A percentile compares a stretch with the other conserved stretches of the same genome.
These are phyloP conservation scores for Fusarium acutatum DNA, from an alignment of 2,329 filamentous ascomycete species.

Conservation along the genomic window DNA sequence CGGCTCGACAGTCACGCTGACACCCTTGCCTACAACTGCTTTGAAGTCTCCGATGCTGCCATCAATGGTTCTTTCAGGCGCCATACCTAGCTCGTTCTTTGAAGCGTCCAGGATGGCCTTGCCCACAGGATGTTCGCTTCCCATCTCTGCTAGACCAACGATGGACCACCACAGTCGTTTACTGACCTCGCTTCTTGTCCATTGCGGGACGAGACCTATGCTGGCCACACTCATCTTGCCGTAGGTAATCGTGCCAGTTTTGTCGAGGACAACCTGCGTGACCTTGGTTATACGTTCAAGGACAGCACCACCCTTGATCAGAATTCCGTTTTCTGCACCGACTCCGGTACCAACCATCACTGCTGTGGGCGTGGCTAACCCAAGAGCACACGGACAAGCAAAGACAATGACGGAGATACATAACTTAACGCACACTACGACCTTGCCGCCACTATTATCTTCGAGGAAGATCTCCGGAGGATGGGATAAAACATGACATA, in stretches of 20 bases:
- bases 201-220: constrained; percentile 68
- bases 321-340: constrained; percentile 92
- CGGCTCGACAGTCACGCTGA: constrained; percentile 83
- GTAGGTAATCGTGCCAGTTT: constrained; percentile 93
- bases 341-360: constrained; percentile 99
- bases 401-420: constrained; percentile 99
- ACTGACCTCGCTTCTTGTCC: constrained; percentile 63
- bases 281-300: constrained; percentile 91
- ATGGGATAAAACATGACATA: constrained; percentile 83
- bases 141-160: constrained; percentile 90
- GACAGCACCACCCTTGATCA: constrained; percentile 94
- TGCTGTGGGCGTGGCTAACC: constrained; percentile 94
- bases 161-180: constrained; percentile 89
- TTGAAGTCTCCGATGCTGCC: constrained; percentile 88
- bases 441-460: constrained; percentile 82
- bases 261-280: constrained; percentile 90
- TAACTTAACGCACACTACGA: constrained; percentile 97
- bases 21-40: constrained; percentile 83
- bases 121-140: constrained; percentile 96
- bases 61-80: constrained; percentile 77
- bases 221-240: constrained; percentile 93
- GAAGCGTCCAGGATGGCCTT: constrained; percentile 85
- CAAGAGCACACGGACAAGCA: constrained; percentile 94
- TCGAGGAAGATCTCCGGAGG: constrained; percentile 88
- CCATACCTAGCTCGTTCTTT: constrained; percentile 72